phyloP scores from a whole-genome alignment of 1,139 yeast genomes.

The Kodamaea sp. region DNA sequence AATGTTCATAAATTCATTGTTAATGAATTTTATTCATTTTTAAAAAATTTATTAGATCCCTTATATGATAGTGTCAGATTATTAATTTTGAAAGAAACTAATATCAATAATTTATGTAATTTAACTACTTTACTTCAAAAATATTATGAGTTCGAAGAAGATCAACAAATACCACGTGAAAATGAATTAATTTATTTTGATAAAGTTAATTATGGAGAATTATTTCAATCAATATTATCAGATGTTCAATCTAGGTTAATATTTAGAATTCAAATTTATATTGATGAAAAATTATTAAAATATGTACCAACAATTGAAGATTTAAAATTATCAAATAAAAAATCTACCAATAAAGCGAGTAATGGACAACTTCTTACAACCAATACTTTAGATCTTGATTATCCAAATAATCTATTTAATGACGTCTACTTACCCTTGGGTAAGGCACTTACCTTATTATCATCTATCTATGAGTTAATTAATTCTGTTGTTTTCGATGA shows the following conservation, averaged over 20 bases:
- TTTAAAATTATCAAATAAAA: slow-evolving; percentile 37
- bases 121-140: slow-evolving; percentile 67
- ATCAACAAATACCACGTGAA: slow-evolving; percentile 17
- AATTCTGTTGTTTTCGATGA: slow-evolving; percentile 80
- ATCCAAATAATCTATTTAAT: slow-evolving; percentile 39
- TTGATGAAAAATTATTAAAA: slow-evolving; percentile 62
- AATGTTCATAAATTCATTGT: slow-evolving; percentile 19
- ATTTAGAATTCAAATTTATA: slow-evolving; percentile 69
- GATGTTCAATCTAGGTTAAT: slow-evolving; percentile 79
- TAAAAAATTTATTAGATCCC: slow-evolving; percentile 65
- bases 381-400: slow-evolving; percentile 30
- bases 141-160: slow-evolving; percentile 60
- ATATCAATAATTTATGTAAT: slow-evolving; percentile 68
- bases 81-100: slow-evolving; percentile 62
- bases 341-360: slow-evolving; percentile 41
- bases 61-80: slow-evolving; percentile 68
- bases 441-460: slow-evolving; percentile 64
- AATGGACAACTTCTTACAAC: slow-evolving; percentile 1
- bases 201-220: slow-evolving; percentile 48
- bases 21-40: slow-evolving; percentile 49
- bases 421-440: slow-evolving; percentile 73
- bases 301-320: slow-evolving; percentile 70
- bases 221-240: slow-evolving; percentile 67
- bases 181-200: slow-evolving; percentile 8
- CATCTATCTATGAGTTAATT: slow-evolving; percentile 76